Percentiles rank a stretch among this genome's conserved stretches.
These are phyloP conservation scores for Hanseniaspora hatyaiensis DNA, from an alignment of 805 yeast species.

Conservation along the genomic window DNA sequence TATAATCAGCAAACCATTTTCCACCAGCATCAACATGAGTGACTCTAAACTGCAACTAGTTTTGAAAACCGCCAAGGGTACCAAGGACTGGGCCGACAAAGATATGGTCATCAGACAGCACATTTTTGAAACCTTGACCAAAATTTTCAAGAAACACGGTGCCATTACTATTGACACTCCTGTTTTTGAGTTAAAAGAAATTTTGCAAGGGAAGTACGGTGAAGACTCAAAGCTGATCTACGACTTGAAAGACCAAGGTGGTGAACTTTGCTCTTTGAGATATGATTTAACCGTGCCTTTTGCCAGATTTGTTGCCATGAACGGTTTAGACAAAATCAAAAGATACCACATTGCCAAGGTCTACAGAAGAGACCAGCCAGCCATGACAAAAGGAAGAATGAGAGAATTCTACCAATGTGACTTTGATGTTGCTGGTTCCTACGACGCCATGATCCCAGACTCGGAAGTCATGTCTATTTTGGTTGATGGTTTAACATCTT, in stretches of 20 bases:
- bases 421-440: slow-evolving; percentile 88
- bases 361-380: slow-evolving; percentile 98
- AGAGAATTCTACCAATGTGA: slow-evolving; percentile 99
- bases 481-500: slow-evolving; percentile 70
- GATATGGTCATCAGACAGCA: slow-evolving; percentile 94
- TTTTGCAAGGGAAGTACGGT: slow-evolving; percentile 93
- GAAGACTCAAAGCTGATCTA: slow-evolving; percentile 95
- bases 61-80: slow-evolving; percentile 90
- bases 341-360: slow-evolving; percentile 97
- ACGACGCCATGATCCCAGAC: slow-evolving; percentile 93
- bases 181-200: slow-evolving; percentile 90
- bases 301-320: slow-evolving; percentile 94
- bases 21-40: neutral
- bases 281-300: slow-evolving; percentile 97
- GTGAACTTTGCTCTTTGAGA: slow-evolving; percentile 88
- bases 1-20: neutral
- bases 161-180: slow-evolving; percentile 98
- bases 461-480: slow-evolving; percentile 73
- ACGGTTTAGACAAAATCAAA: slow-evolving; percentile 77
- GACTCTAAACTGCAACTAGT: slow-evolving; percentile 46
- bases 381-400: slow-evolving; percentile 99
- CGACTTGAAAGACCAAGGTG: slow-evolving; percentile 96
- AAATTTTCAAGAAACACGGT: slow-evolving; percentile 85
- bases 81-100: slow-evolving; percentile 97
- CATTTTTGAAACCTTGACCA: slow-evolving; percentile 59